These are phyloP conservation scores for Agarophyton chilense DNA, from an alignment of 23 red algal species.

Conservation along the genomic window DNA sequence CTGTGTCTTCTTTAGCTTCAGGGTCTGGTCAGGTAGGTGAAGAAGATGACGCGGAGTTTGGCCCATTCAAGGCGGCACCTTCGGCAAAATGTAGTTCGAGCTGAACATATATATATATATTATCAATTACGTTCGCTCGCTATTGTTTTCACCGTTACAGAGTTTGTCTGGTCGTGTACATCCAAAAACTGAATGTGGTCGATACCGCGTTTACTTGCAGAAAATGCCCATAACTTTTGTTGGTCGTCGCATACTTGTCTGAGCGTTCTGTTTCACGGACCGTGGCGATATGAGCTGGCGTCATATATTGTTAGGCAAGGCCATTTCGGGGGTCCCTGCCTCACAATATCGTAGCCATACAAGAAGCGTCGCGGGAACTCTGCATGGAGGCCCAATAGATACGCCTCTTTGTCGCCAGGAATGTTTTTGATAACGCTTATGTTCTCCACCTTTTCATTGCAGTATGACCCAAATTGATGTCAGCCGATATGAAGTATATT, in stretches of 20 bases:
- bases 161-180: background rate
- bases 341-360: too few species aligned
- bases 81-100: background rate
- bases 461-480: too few species aligned
- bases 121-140: background rate
- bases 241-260: background rate
- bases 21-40: background rate
- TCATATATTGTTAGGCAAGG: too few species aligned
- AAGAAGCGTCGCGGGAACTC: too few species aligned
- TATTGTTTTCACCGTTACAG: background rate
- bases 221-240: conserved; percentile 18
- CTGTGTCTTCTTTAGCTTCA: background rate
- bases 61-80: background rate
- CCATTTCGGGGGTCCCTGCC: too few species aligned
- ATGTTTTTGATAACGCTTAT: too few species aligned
- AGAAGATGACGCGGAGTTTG: conserved; percentile 28
- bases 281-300: too few species aligned
- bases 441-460: too few species aligned
- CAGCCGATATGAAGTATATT: too few species aligned
- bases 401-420: too few species aligned
- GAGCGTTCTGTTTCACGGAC: background rate
- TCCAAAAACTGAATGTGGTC: background rate
- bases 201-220: background rate
- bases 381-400: too few species aligned
- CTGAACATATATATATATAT: background rate